Conservation (phyloP, 2,329 filamentous ascomycete genomes). For the Ramularia endophylla region DNA sequence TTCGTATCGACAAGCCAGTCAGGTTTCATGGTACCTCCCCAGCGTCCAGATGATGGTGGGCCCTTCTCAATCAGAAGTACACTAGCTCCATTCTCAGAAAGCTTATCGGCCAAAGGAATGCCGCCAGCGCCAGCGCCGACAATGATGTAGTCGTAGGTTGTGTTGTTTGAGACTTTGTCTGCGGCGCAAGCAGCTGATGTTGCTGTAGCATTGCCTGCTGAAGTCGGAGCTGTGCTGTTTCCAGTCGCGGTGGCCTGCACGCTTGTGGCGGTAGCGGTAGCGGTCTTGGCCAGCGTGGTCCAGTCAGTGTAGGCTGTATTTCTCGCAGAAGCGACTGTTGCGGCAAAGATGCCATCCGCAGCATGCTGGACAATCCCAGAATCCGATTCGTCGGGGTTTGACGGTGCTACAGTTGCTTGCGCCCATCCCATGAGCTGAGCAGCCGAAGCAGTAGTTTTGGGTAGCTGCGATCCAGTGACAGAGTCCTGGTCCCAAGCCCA, state of each 20-base stretch:
- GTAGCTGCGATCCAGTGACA: constrained; percentile 34
- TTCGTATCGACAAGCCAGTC: constrained; percentile 57
- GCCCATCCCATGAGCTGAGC: constrained; percentile 27
- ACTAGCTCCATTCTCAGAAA: constrained; percentile 58
- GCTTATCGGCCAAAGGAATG: constrained; percentile 53
- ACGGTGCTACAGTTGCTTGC: constrained; percentile 23
- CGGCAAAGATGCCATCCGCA: constrained; percentile 51
- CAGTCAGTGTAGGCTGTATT: constrained; percentile 40
- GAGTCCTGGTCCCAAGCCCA: constrained; percentile 40
- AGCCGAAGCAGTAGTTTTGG: constrained; percentile 29
- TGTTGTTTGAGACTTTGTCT: constrained; percentile 31
- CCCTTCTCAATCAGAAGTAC: constrained; percentile 53
- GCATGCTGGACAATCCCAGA: constrained; percentile 51
- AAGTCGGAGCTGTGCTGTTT: constrained; percentile 17
- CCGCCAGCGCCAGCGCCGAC: constrained; percentile 59
- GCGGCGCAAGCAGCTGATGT: constrained; percentile 23
- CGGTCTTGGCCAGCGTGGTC: constrained; percentile 30
- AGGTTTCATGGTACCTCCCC: constrained; percentile 56
- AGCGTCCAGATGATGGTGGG: constrained; percentile 55
- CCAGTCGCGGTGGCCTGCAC: constrained; percentile 9
- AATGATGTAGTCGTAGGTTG: constrained; percentile 58
- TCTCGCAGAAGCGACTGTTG: constrained; percentile 39
- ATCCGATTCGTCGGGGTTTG: constrained; percentile 32
- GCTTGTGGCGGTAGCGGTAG: constrained; percentile 38
- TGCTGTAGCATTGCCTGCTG: constrained; percentile 17